A percentile compares a stretch with the other conserved stretches of the same genome.
These are phyloP conservation scores for Pichia cabralensis DNA, from an alignment of 805 yeast genomes.

Conservation along the genomic window DNA sequence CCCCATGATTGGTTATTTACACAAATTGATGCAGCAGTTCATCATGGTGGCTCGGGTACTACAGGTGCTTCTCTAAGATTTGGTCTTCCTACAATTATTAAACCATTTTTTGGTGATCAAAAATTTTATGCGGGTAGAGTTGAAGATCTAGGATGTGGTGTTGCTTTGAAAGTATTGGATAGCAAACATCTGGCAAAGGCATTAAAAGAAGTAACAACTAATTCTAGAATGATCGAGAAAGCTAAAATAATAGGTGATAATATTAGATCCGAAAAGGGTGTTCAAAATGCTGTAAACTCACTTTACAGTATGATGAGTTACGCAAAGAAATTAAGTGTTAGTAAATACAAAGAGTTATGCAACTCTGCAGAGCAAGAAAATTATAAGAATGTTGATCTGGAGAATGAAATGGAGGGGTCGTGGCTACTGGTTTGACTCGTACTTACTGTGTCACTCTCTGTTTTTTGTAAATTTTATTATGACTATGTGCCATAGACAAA, in stretches of 20 bases:
- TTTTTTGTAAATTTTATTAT: background rate
- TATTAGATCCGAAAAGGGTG: constrained; percentile 74
- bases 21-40: constrained; percentile 85
- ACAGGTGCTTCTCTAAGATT: constrained; percentile 85
- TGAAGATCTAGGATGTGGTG: constrained; percentile 83
- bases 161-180: constrained; percentile 60
- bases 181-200: constrained; percentile 56
- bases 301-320: constrained; percentile 78
- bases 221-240: constrained; percentile 54
- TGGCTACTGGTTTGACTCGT: constrained; percentile 19
- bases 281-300: constrained; percentile 57
- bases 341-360: constrained; percentile 29
- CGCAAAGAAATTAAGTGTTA: constrained; percentile 46
- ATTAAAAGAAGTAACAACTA: constrained; percentile 54
- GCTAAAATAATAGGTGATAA: constrained; percentile 54
- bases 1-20: constrained; percentile 96
- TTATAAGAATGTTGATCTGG: constrained; percentile 4
- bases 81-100: constrained; percentile 82
- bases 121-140: constrained; percentile 83
- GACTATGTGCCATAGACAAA: no score
- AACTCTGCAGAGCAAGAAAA: constrained; percentile 12
- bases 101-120: constrained; percentile 96
- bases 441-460: background rate
- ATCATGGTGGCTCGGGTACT: constrained; percentile 96
- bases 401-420: constrained; percentile 21